Percentiles rank a stretch among this genome's conserved stretches.
Conservation (phyloP, 768 basidiomycete genomes). For the Asterophora parasitica region DNA sequence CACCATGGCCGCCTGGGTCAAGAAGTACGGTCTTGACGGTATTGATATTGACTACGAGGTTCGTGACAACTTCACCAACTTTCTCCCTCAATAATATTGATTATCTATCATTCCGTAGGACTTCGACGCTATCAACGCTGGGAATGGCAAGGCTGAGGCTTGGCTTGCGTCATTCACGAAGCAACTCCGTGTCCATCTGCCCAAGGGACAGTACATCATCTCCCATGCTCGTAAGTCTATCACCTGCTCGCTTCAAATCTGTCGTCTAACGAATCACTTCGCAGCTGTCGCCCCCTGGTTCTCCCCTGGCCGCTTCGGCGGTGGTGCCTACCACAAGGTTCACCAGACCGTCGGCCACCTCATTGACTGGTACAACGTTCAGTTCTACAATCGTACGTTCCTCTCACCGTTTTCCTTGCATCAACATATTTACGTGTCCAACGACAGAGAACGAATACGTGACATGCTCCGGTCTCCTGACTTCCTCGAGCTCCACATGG, state of each 20-base stretch:
- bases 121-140: slow-evolving; percentile 42
- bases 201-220: slow-evolving; percentile 42
- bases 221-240: slow-evolving; percentile 47
- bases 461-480: slow-evolving; percentile 54
- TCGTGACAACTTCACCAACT: not conserved
- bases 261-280: not conserved
- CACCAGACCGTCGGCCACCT: slow-evolving; percentile 36
- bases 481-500: slow-evolving; percentile 51
- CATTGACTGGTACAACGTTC: slow-evolving; percentile 61
- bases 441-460: slow-evolving; percentile 60
- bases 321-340: no score
- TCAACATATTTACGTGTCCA: slow-evolving; percentile 20
- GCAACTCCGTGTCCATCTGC: slow-evolving; percentile 42
- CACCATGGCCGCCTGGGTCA: slow-evolving; percentile 48
- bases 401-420: not conserved
- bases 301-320: no score
- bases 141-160: slow-evolving; percentile 39
- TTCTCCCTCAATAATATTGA: no score
- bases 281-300: slow-evolving; percentile 49
- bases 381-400: slow-evolving; percentile 41
- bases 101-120: slow-evolving; percentile 25
- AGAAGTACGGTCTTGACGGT: slow-evolving; percentile 46
- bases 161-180: slow-evolving; percentile 51
- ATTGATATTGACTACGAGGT: slow-evolving; percentile 55
- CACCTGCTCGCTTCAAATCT: slow-evolving; percentile 6